phyloP scores from a whole-genome alignment of 768 basidiomycete genomes.

The Termitomyces sp. region DNA sequence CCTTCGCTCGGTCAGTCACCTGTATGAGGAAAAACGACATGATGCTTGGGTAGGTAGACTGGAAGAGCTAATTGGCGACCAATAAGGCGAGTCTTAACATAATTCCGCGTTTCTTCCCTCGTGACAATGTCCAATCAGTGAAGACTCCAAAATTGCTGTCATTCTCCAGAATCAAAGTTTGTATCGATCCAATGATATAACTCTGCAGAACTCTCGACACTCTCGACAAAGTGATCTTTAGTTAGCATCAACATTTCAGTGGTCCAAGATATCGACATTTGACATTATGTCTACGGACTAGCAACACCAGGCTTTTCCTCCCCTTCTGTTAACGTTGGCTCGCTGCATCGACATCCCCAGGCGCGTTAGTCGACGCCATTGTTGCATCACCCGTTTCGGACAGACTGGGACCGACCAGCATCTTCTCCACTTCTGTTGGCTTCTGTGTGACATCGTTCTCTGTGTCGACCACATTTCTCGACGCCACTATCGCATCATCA shows the following conservation, averaged over 20 bases:
- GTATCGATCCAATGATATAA: background rate
- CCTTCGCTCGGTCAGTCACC: conserved; percentile 50
- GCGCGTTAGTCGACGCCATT: background rate
- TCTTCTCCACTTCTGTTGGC: background rate
- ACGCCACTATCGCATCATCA: conserved; percentile 20
- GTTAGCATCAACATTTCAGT: background rate
- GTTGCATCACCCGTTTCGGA: conserved; percentile 15
- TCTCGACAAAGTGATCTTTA: background rate
- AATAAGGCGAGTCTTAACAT: background rate
- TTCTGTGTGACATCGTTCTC: too few relatives aligned
- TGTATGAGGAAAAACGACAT: conserved; percentile 45
- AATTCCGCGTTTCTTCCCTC: background rate
- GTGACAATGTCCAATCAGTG: background rate
- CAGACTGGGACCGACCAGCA: background rate
- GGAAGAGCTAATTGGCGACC: conserved; percentile 29
- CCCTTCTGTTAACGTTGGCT: background rate
- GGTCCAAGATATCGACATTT: background rate
- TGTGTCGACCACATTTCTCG: background rate
- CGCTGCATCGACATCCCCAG: background rate
- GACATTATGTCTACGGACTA: background rate
- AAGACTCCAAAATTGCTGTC: background rate
- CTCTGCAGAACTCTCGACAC: background rate
- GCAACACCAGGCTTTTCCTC: background rate
- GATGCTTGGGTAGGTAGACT: conserved; percentile 47
- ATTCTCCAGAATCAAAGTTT: background rate